These are phyloP conservation scores for Malassezia dermatis DNA, from an alignment of 1,284 basidiomycete genomes.

Conservation along the genomic window DNA sequence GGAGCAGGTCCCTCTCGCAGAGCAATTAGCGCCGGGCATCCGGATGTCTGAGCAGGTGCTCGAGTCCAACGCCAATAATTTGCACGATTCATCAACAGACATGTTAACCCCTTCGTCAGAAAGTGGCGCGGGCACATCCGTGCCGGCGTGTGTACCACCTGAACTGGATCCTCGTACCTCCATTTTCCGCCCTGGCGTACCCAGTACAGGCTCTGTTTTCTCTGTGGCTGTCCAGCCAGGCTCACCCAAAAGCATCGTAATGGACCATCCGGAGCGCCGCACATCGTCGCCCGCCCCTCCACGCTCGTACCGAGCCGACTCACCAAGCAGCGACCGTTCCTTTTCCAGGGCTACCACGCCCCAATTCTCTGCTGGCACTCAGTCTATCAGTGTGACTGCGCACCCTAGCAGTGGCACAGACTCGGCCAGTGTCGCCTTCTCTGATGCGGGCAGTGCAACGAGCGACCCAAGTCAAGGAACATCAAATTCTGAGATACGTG, in stretches of 20 bases:
- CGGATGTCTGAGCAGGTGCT: constrained; percentile 26
- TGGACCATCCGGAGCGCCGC: constrained; percentile 2
- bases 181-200: constrained; percentile 34
- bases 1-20: constrained; percentile 41
- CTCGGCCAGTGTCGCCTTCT: constrained; percentile 20
- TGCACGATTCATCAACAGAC: not conserved
- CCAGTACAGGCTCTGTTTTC: constrained; percentile 40
- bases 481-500: constrained; percentile 17
- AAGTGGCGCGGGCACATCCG: not conserved
- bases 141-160: constrained; percentile 29
- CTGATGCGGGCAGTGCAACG: constrained; percentile 31
- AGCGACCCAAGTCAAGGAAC: constrained; percentile 21
- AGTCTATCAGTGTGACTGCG: constrained; percentile 17
- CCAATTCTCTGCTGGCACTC: constrained; percentile 12
- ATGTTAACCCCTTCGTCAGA: not conserved
- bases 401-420: not conserved
- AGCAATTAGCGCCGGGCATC: constrained; percentile 44
- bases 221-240: constrained; percentile 43
- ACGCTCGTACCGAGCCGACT: not conserved
- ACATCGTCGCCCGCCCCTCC: not conserved
- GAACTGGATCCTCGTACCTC: constrained; percentile 41
- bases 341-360: constrained; percentile 18
- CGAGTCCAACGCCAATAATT: not conserved
- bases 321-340: constrained; percentile 20
- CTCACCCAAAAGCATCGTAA: constrained; percentile 30